Evolutionary conservation across 352 stramenopile genomes (phyloP).

Genomic region (Globisporangium megalacanthum): DNA sequence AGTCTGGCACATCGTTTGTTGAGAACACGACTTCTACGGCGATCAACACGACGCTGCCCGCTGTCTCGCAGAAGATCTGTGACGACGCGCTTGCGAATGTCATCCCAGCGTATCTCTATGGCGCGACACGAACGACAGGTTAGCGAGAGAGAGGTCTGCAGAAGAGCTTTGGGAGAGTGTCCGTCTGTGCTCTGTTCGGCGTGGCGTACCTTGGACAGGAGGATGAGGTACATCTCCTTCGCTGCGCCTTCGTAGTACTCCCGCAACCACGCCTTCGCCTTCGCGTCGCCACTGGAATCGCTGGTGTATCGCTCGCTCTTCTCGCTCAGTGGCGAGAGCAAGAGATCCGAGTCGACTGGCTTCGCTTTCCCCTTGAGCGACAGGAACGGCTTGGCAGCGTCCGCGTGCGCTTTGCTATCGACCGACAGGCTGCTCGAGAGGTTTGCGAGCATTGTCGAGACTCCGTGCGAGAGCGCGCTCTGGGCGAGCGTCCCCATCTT

Average conservation of each 20-base stretch:
- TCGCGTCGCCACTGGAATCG: not conserved
- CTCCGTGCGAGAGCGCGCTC: constrained; percentile 61
- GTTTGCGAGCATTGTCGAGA: constrained; percentile 84
- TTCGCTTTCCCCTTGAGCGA: constrained; percentile 24
- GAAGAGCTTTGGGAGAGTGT: not conserved
- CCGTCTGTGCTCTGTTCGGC: not conserved
- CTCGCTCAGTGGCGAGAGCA: constrained; percentile 2
- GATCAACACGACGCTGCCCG: constrained; percentile 68
- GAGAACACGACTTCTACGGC: constrained; percentile 74
- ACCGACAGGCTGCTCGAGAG: constrained; percentile 73
- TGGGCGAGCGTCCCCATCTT: constrained; percentile 86
- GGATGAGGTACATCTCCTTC: constrained; percentile 85
- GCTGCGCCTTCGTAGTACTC: constrained; percentile 75
- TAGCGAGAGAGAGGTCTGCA: too few relatives aligned
- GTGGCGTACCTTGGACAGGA: constrained; percentile 50
- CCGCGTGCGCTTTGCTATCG: constrained; percentile 21
- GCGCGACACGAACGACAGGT: not conserved
- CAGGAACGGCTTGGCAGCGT: constrained; percentile 11
- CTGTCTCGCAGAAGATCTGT: constrained; percentile 62
- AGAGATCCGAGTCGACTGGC: constrained; percentile 18
- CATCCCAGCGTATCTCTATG: constrained; percentile 55
- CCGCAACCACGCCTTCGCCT: constrained; percentile 35
- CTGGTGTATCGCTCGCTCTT: not conserved
- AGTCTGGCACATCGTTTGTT: constrained; percentile 22
- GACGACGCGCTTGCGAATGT: constrained; percentile 59